Percentiles rank a stretch among this genome's conserved stretches.
Conservation (phyloP, 1,139 yeast species). For the Arxiozyma slooffiae region DNA sequence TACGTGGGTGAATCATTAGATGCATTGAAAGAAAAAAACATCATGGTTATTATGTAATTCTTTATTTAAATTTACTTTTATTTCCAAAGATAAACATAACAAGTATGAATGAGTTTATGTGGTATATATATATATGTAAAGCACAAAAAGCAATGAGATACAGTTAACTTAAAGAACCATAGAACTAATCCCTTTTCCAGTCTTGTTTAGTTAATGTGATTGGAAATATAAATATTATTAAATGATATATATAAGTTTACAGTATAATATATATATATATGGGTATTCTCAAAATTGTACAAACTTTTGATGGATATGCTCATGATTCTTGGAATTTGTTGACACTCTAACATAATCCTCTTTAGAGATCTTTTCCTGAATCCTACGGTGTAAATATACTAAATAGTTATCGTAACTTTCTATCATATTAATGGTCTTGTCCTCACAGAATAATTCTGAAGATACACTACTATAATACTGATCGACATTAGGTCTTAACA, state of each 20-base stretch:
- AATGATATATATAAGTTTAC: too few relatives aligned
- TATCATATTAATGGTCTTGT: conserved; percentile 46
- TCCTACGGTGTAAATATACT: conserved; percentile 50
- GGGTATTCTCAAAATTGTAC: conserved; percentile 21
- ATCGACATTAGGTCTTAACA: conserved; percentile 28
- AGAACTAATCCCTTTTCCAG: too few relatives aligned
- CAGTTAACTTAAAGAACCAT: too few relatives aligned
- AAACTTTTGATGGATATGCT: conserved; percentile 30
- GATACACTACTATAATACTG: conserved; percentile 25
- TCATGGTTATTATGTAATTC: background rate
- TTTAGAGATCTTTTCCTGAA: conserved; percentile 44
- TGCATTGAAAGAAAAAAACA: background rate
- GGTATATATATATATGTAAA: too few relatives aligned
- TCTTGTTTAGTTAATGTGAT: too few relatives aligned
- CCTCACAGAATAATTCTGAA: conserved; percentile 60
- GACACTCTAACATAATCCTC: conserved; percentile 25
- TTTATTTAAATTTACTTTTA: background rate
- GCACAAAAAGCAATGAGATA: too few relatives aligned
- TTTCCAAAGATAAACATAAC: too few relatives aligned
- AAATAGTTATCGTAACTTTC: conserved; percentile 53
- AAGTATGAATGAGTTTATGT: too few relatives aligned
- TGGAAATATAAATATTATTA: background rate
- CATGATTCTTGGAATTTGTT: conserved; percentile 18
- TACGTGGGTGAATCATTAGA: background rate
- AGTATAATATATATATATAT: too few relatives aligned